Base-by-base conservation (phyloP, 1,284 basidiomycete genomes). In the Pascua guehoae region DNA sequence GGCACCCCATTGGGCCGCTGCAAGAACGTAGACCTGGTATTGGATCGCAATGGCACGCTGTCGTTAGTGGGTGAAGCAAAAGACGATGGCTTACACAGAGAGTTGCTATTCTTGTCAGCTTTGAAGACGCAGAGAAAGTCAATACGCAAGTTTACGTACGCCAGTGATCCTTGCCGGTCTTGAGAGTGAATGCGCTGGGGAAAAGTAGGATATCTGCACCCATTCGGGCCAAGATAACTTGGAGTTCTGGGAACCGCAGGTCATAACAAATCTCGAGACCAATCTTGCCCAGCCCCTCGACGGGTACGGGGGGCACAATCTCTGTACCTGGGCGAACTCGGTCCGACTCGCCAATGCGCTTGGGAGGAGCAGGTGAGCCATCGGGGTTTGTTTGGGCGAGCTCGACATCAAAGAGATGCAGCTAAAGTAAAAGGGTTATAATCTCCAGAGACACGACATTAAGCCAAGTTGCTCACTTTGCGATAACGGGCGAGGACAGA, bases 181-280 rank as follows among this genome's bases (percentile, higher is more conserved):
- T 72, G 1, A 80, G 66, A 0, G 80, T 80, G 62, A 82, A 82
- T 0, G 81, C 81, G 0, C 75, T 77, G 0, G 81, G 81, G 60
- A 80, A 80, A 0, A 78, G 74, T 14, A 83, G 59, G n/a, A 81
- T 59, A 7, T 81, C 67, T 0, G 80, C 80, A 0, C 81, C 81
- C 38, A 71, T 65, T 12, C 76, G 56, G 0, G 79, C 70, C 9
- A 82, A 64, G 3, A 75, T 67, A 7, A 79, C 65, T 1, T 78
- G 74, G 0, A 76, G 71, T 61, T 82, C 81, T 1, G 81, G 80
- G 55, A 81, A 81, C 1, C 81, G 71, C 17, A 82, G 64, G 61
- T 83, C 81, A 67, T 81, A 83, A 70, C 81, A 83, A 8, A 81
- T 82, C 57, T 80, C 68, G n/a, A 81, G 62, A 10, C 79, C 76